These are phyloP conservation scores for Nigrospora osmanthi DNA, from an alignment of 2,329 filamentous ascomycete species.

Conservation along the genomic window DNA sequence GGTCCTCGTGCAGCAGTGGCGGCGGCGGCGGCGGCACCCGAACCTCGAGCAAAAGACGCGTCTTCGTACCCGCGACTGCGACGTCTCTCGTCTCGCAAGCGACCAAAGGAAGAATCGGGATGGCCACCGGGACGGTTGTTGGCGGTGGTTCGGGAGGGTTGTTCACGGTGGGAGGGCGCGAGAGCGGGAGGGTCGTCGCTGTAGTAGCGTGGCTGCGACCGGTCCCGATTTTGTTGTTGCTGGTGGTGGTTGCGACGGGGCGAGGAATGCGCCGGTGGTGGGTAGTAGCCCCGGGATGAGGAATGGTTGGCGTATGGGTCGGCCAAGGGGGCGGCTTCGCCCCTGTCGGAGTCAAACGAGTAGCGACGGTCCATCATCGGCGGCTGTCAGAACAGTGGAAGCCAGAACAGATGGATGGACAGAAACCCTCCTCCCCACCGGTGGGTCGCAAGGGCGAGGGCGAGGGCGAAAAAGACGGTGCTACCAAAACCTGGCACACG, in stretches of 20 bases:
- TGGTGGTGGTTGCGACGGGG: slow-evolving; percentile 4
- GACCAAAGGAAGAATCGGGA: slow-evolving; percentile 28
- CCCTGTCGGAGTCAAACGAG: slow-evolving; percentile 18
- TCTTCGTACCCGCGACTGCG: slow-evolving; percentile 16
- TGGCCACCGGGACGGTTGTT: slow-evolving; percentile 17
- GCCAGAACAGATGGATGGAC: too few species aligned
- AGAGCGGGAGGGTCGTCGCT: slow-evolving; percentile 12
- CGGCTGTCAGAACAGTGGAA: background rate
- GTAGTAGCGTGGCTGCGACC: slow-evolving; percentile 10
- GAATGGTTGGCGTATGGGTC: slow-evolving; percentile 9
- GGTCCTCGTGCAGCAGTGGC: slow-evolving; percentile 11
- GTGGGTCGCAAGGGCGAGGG: background rate
- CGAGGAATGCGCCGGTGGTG: slow-evolving; percentile 5
- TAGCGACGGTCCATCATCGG: slow-evolving; percentile 18
- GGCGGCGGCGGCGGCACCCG: slow-evolving; percentile 13
- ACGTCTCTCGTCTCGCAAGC: slow-evolving; percentile 24
- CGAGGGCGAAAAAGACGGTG: too few species aligned
- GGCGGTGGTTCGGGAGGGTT: slow-evolving; percentile 8
- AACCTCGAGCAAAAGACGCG: slow-evolving; percentile 11
- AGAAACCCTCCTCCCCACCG: background rate
- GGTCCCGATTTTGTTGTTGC: slow-evolving; percentile 1
- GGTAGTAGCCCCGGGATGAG: slow-evolving; percentile 6
- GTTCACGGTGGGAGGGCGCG: slow-evolving; percentile 9
- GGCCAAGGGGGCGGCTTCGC: slow-evolving; percentile 20
- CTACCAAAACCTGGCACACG: too few species aligned